phyloP scores from a whole-genome alignment of 164 flowering plant genomes.

The Macadamia tetraphylla region DNA sequence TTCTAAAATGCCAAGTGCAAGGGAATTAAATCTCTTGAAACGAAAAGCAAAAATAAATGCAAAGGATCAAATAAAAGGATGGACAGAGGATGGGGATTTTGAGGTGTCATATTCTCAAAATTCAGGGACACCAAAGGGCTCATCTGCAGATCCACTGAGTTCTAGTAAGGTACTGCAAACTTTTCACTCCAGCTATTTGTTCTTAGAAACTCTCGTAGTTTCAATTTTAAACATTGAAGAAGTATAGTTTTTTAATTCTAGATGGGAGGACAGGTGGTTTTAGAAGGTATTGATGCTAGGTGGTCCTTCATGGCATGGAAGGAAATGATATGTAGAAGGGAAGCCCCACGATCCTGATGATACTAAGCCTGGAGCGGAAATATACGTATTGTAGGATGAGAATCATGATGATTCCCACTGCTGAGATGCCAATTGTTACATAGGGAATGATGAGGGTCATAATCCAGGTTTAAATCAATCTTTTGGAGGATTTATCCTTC shows the following conservation, averaged over 20 bases:
- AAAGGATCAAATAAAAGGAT: slow-evolving; percentile 68
- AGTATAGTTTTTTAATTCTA: not conserved
- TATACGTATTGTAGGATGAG: no score
- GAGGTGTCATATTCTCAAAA: slow-evolving; percentile 43
- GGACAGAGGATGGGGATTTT: slow-evolving; percentile 66
- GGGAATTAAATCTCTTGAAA: slow-evolving; percentile 83
- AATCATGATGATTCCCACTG: no score
- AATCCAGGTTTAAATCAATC: no score
- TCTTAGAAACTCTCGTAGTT: not conserved
- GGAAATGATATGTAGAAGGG: no score
- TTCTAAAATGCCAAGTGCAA: slow-evolving; percentile 85
- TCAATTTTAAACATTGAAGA: not conserved
- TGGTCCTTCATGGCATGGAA: no score
- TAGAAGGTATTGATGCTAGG: no score
- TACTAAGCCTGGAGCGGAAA: no score
- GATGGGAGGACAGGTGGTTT: no score
- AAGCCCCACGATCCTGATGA: no score
- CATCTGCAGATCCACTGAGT: slow-evolving; percentile 31
- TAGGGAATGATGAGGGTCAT: no score
- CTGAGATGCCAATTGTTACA: no score
- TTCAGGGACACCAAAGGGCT: slow-evolving; percentile 39
- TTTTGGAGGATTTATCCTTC: no score
- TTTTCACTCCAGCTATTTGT: not conserved
- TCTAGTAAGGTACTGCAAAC: slow-evolving; percentile 24
- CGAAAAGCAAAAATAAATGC: slow-evolving; percentile 85